phyloP scores from a whole-genome alignment of 805 yeast species.

The Sungouiella blattae region DNA sequence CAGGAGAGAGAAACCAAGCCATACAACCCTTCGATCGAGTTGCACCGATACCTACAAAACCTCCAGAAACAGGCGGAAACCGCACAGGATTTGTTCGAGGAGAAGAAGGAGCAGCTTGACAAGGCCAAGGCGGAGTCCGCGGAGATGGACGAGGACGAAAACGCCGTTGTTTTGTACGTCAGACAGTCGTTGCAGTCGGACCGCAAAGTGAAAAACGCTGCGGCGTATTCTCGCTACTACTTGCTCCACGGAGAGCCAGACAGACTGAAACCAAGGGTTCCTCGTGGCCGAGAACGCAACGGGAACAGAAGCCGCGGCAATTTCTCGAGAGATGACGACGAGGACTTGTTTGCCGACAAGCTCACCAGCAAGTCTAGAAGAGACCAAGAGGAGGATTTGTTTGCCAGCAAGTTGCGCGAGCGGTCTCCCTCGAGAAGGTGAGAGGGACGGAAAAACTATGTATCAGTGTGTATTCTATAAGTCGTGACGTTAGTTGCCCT shows the following conservation, averaged over 20 bases:
- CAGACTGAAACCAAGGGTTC: conserved; percentile 20
- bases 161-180: conserved; percentile 34
- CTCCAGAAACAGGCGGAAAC: conserved; percentile 5
- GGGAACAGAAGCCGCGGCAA: conserved; percentile 5
- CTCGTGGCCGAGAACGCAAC: conserved; percentile 6
- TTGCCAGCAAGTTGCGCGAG: conserved; percentile 29
- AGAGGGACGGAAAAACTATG: background rate
- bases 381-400: conserved; percentile 32
- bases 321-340: conserved; percentile 12
- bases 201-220: conserved; percentile 54
- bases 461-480: background rate
- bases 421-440: conserved; percentile 10
- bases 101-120: conserved; percentile 6
- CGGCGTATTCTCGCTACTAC: conserved; percentile 60
- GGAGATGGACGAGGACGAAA: conserved; percentile 39
- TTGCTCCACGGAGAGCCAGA: conserved; percentile 71
- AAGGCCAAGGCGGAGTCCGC: conserved; percentile 10
- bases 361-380: conserved; percentile 9
- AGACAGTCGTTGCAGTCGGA: conserved; percentile 55
- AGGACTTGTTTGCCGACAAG: conserved; percentile 24
- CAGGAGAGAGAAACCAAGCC: conserved; percentile 41
- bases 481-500: conserved; percentile 69
- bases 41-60: conserved; percentile 26
- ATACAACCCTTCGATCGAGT: conserved; percentile 33
- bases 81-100: conserved; percentile 9